Percentiles rank a stretch among this genome's conserved stretches.
These are phyloP conservation scores for Diplosphaera chodatii DNA, from an alignment of 139 green algal species.

Conservation along the genomic window DNA sequence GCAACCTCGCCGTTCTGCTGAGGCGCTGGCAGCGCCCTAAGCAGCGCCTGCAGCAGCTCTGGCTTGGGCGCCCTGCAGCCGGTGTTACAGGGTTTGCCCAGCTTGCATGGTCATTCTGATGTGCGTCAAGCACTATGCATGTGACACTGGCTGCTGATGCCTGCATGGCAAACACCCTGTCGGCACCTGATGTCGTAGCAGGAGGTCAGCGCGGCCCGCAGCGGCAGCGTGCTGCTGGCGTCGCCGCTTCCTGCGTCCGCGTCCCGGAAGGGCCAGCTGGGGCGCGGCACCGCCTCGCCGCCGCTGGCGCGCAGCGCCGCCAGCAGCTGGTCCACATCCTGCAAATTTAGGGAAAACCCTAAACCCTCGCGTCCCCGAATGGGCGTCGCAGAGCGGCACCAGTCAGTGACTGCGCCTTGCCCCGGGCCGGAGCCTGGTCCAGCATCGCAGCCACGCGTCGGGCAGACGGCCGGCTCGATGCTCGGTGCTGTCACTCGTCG, in stretches of 20 bases:
- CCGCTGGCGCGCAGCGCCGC: conserved; percentile 24
- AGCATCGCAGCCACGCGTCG: no score
- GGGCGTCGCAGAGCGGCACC: no score
- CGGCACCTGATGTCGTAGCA: conserved; percentile 74
- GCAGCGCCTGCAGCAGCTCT: conserved; percentile 47
- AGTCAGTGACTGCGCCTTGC: no score
- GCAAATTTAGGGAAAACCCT: no score
- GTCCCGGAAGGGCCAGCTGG: conserved; percentile 71
- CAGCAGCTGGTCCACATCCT: conserved; percentile 70
- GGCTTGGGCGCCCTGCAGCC: conserved; percentile 42
- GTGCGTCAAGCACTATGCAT: neutral
- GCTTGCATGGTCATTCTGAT: neutral
- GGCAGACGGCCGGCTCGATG: no score
- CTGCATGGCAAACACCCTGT: no score
- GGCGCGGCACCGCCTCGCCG: conserved; percentile 31
- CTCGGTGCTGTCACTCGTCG: no score
- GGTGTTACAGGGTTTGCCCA: neutral
- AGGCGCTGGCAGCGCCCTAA: conserved; percentile 9
- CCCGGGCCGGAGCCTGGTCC: no score
- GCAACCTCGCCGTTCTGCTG: no score
- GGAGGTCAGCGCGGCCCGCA: conserved; percentile 48
- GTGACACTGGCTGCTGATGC: no score
- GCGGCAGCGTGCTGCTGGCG: conserved; percentile 17
- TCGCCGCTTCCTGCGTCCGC: neutral
- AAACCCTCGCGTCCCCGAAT: no score